Base-by-base conservation (phyloP, 805 yeast genomes). In the Lipomyces starkeyi region DNA sequence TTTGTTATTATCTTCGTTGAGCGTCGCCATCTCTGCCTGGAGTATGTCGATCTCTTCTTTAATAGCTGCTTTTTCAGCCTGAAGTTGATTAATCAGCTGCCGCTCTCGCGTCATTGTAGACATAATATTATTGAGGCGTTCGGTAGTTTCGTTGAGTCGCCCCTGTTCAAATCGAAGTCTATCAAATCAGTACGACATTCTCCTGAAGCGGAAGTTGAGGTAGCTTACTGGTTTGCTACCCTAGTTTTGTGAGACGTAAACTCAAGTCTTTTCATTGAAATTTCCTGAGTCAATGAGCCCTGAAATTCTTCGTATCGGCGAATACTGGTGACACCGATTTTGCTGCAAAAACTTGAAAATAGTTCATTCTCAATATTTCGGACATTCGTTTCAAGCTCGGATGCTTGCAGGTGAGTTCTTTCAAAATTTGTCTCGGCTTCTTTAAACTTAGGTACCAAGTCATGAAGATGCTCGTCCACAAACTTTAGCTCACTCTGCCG, bases 301-400 rank as follows among this genome's bases (percentile, higher is more conserved):
- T 88, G 90, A 13, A 85, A 81, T 57, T 80, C 81, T 76, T 93
- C 97, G 76, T 90, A 93, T 43, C 89, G 92, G 59, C 83, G 81
- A 53, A 92, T 86, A 69, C 78, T 78, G 7, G 79, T 76, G 73
- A 91, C 86, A 0, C 87, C 86, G 62, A 88, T 78, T 65, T 78
- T 81, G 0, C 75, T 64, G 65, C 93, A 88, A 75, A 93, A 90
- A 0, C 77, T 83, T 75, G 83, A 57, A 80, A 74, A 71, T 52
- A 78, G 63, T 58, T 66, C 37, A 73, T 77, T 68, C 64, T 73
- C 73, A 29, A 74, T 63, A 17, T 43, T 59, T 4, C 67, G 63
- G 9, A 77, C 67, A n/a, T 53, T 75, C 1, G 78, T 71, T 70
- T 87, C 88, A 7, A 87, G 69, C 2, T 69, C 64, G 3, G 78